These are phyloP conservation scores for Nitzschia sp. DNA, from an alignment of 108 stramenopile species.

Conservation along the genomic window DNA sequence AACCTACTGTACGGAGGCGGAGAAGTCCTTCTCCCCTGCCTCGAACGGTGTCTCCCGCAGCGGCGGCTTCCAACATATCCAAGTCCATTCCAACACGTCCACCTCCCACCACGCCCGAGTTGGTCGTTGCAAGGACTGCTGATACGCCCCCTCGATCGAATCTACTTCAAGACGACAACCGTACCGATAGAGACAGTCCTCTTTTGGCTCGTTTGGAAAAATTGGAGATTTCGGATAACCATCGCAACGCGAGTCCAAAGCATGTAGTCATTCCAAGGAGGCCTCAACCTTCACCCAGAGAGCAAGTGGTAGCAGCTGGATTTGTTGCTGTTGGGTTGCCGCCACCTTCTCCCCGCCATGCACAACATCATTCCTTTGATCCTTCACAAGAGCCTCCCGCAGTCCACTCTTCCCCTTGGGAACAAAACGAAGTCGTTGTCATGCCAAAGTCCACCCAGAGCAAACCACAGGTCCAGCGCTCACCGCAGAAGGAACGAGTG, in stretches of 20 bases:
- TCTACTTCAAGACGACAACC: neutral
- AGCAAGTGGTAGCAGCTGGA: neutral
- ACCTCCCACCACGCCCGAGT: neutral
- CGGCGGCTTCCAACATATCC: neutral
- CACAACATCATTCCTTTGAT: no score
- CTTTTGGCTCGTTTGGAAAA: neutral
- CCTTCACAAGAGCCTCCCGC: neutral
- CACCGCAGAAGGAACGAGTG: neutral
- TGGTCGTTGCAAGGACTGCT: neutral
- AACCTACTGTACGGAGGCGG: neutral
- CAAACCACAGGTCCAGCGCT: neutral
- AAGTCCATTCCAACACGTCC: neutral
- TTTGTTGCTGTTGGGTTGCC: neutral
- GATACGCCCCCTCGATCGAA: neutral
- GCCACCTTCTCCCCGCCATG: constrained; percentile 4
- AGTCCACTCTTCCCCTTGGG: neutral
- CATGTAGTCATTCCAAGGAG: neutral
- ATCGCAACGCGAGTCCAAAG: neutral
- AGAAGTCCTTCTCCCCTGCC: constrained; percentile 5
- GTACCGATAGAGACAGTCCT: neutral
- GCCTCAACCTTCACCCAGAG: neutral
- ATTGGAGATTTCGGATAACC: neutral
- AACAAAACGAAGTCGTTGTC: neutral
- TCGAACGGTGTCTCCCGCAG: neutral
- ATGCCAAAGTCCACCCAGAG: constrained; percentile 4